Evolutionary conservation across 148 eudicot species (phyloP).

Genomic region (Arbutus unedo): DNA sequence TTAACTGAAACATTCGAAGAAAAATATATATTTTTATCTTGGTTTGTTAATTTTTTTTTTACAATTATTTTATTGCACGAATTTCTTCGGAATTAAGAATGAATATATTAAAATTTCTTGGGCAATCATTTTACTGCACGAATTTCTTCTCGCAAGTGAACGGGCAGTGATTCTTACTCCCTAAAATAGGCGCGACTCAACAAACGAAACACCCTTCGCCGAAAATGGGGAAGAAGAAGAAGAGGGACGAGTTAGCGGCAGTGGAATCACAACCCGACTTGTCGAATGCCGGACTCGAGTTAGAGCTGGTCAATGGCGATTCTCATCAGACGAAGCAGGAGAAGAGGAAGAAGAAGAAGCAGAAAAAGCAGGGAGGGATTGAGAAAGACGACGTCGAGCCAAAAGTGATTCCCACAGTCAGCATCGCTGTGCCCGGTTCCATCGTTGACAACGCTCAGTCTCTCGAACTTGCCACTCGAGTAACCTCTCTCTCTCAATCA

Average conservation of each 20-base stretch:
- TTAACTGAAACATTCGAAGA: too few relatives aligned
- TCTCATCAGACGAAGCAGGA: slow-evolving; percentile 27
- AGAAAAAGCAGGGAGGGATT: background rate
- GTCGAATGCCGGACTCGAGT: background rate
- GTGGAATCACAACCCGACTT: slow-evolving; percentile 3
- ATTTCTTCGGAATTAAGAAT: too few relatives aligned
- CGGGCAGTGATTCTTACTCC: too few relatives aligned
- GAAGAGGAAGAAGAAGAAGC: slow-evolving; percentile 31
- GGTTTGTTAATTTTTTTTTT: too few relatives aligned
- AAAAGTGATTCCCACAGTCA: slow-evolving; percentile 50
- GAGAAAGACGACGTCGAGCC: slow-evolving; percentile 13
- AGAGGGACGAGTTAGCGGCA: slow-evolving; percentile 23
- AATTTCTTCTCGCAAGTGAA: too few relatives aligned
- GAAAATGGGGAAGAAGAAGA: slow-evolving; percentile 37
- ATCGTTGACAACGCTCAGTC: slow-evolving; percentile 89
- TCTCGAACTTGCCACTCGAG: slow-evolving; percentile 91
- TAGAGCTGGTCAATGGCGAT: slow-evolving; percentile 30
- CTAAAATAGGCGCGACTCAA: background rate
- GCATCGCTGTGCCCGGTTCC: slow-evolving; percentile 75
- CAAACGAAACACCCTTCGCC: background rate
- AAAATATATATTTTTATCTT: too few relatives aligned
- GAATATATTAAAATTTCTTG: too few relatives aligned
- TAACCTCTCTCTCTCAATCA: slow-evolving; percentile 20
- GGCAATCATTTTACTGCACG: too few relatives aligned
- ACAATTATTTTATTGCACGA: too few relatives aligned